Base-by-base conservation (phyloP, 208 protist species). In the Trypanosoma congolense region DNA sequence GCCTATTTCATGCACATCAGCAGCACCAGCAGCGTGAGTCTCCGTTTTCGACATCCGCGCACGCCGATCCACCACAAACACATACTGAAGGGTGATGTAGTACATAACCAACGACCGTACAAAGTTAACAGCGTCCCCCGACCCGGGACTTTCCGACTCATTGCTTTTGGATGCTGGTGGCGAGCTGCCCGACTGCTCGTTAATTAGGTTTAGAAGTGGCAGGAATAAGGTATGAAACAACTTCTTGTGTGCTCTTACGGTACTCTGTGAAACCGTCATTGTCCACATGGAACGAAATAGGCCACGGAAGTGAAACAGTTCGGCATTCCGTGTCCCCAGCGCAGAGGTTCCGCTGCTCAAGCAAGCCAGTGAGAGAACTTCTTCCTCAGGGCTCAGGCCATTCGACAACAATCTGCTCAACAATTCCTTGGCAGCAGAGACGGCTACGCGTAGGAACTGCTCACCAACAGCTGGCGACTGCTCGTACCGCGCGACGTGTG, bases 401-500 rank as follows among this genome's bases (percentile, higher is more conserved):
- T 29, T 14, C 19, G 33, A 31, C 40, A 49, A 42, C 10, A 58
- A 14, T 12, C 48, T 8, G 19, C 8, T 25, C 18, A 56, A 18
- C 16, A 80, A 28, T n/a, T 57, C 43, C 30, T 53, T 26, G 10
- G 65, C 43, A 1, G 64, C 48, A 41, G 26, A 19, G 1, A 40
- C 67, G 24, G 60, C 44, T 0, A 56, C 53, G 12, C 42, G 38
- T 21, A 73, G 3, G 38, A 80, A 61, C 53, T 52, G 41, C 38
- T 29, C 3, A 8, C 64, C 68, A 9, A 65, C 62, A 8, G 22
- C 48, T 18, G 19, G 10, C 4, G 56, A 63, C 18, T 48, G 41
- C 58, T 78, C 72, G 52, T 73, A 78, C 42, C 59, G 49, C 12
- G 54, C 29, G 16, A 78, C 66, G 48, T 87, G 76, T 2, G 59